phyloP scores from a whole-genome alignment of 768 basidiomycete species.

The Dictyophora rubrovolvata region DNA sequence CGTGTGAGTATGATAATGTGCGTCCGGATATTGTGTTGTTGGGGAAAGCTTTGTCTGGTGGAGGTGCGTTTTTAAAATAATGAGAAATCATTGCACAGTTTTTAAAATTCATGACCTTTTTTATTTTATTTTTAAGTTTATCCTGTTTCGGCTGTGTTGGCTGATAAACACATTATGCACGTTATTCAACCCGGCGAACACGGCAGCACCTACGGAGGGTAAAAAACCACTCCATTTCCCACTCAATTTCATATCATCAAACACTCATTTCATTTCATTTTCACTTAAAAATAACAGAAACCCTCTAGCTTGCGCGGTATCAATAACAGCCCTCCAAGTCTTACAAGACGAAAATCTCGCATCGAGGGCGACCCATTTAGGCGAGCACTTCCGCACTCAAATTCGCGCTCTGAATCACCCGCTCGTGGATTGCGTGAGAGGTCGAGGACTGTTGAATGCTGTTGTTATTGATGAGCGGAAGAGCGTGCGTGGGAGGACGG shows the following conservation, averaged over 20 bases:
- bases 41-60: slow-evolving; percentile 95
- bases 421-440: slow-evolving; percentile 70
- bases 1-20: slow-evolving; percentile 77
- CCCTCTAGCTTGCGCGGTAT: slow-evolving; percentile 92
- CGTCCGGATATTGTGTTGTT: slow-evolving; percentile 88
- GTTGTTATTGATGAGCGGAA: slow-evolving; percentile 82
- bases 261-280: slow-evolving; percentile 1
- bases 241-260: not conserved
- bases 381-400: slow-evolving; percentile 66
- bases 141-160: slow-evolving; percentile 91
- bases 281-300: no score
- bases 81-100: no score
- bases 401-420: slow-evolving; percentile 55
- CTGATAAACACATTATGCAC: slow-evolving; percentile 86
- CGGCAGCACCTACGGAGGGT: slow-evolving; percentile 94
- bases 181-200: slow-evolving; percentile 94
- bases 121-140: slow-evolving; percentile 47
- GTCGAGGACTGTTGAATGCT: slow-evolving; percentile 84
- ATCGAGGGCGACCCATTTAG: slow-evolving; percentile 68
- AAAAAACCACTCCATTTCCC: slow-evolving; percentile 19
- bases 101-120: not conserved
- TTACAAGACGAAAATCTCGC: slow-evolving; percentile 79
- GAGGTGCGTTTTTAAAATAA: slow-evolving; percentile 42
- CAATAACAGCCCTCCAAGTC: slow-evolving; percentile 87
- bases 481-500: slow-evolving; percentile 69